phyloP scores from a whole-genome alignment of 768 basidiomycete species.

The Tubosaeta brunneosetosa region DNA sequence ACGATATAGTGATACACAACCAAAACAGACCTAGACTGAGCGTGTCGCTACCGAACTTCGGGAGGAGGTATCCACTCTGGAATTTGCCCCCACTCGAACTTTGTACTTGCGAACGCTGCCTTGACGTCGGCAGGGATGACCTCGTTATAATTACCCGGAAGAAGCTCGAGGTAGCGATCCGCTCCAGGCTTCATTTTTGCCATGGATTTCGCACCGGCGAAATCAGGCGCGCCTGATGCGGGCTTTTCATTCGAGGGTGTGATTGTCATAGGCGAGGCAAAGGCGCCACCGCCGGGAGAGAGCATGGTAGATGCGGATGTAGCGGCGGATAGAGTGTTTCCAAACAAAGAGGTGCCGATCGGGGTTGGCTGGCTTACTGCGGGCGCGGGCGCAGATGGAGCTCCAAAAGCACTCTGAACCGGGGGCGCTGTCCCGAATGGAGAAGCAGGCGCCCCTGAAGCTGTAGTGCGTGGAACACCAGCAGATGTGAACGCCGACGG shows the following conservation, averaged over 20 bases:
- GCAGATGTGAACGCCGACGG: slow-evolving; percentile 39
- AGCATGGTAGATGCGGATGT: background rate
- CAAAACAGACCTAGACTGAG: background rate
- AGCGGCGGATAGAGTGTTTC: slow-evolving; percentile 17
- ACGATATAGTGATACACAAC: background rate
- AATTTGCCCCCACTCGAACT: slow-evolving; percentile 65
- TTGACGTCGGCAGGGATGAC: slow-evolving; percentile 46
- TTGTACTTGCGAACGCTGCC: slow-evolving; percentile 50
- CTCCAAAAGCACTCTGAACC: slow-evolving; percentile 21
- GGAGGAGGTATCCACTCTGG: slow-evolving; percentile 74
- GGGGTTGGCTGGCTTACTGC: slow-evolving; percentile 16
- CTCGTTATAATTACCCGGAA: slow-evolving; percentile 58
- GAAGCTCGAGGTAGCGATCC: slow-evolving; percentile 50
- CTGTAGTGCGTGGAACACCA: slow-evolving; percentile 2
- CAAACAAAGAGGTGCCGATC: slow-evolving; percentile 25
- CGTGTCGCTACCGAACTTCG: slow-evolving; percentile 42
- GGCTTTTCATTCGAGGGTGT: slow-evolving; percentile 20
- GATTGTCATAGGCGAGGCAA: slow-evolving; percentile 27
- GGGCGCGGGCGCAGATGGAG: slow-evolving; percentile 15
- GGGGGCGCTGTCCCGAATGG: slow-evolving; percentile 16
- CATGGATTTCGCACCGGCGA: slow-evolving; percentile 29
- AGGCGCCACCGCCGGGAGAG: slow-evolving; percentile 20
- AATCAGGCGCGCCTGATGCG: slow-evolving; percentile 28
- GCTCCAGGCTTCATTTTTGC: slow-evolving; percentile 40
- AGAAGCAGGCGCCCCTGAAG: slow-evolving; percentile 7